Evolutionary conservation across 192 early-diverging fungal species (phyloP).

Genomic region (Umbelopsis vinacea): DNA sequence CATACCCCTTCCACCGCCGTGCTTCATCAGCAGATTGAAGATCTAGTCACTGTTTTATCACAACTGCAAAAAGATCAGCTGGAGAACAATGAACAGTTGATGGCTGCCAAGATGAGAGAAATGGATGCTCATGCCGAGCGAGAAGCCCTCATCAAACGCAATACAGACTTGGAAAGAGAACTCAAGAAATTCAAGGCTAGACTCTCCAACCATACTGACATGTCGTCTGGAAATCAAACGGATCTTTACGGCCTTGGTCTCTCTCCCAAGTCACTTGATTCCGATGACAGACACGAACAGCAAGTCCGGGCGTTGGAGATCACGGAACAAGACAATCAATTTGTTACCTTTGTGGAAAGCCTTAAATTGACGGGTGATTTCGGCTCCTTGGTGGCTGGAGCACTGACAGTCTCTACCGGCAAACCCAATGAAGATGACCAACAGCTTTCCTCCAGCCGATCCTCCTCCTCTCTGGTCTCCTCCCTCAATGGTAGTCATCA

Average conservation of each 20-base stretch:
- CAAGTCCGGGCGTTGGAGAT: neutral
- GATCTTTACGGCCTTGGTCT: conserved; percentile 11
- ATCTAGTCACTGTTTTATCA: conserved; percentile 68
- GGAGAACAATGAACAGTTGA: conserved; percentile 61
- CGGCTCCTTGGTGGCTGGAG: conserved; percentile 38
- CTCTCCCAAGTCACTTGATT: conserved; percentile 5
- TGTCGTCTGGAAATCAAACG: conserved; percentile 10
- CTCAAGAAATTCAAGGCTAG: conserved; percentile 50
- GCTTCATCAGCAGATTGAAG: conserved; percentile 63
- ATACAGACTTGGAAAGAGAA: conserved; percentile 48
- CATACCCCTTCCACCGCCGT: conserved; percentile 51
- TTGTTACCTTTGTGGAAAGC: conserved; percentile 32
- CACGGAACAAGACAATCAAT: conserved; percentile 31
- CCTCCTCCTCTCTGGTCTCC: conserved; percentile 3
- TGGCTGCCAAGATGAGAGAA: conserved; percentile 58
- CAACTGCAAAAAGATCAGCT: conserved; percentile 72
- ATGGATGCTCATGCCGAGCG: conserved; percentile 50
- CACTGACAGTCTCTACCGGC: conserved; percentile 24
- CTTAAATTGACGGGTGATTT: conserved; percentile 38
- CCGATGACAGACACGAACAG: neutral
- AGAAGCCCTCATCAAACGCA: conserved; percentile 54
- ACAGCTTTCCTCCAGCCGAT: neutral
- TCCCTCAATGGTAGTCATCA: conserved; percentile 3
- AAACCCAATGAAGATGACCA: neutral
- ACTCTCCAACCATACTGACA: conserved; percentile 16